These are phyloP conservation scores for Hypoxylon lienhwacheense DNA, from an alignment of 495 filamentous ascomycete genomes.

Conservation along the genomic window DNA sequence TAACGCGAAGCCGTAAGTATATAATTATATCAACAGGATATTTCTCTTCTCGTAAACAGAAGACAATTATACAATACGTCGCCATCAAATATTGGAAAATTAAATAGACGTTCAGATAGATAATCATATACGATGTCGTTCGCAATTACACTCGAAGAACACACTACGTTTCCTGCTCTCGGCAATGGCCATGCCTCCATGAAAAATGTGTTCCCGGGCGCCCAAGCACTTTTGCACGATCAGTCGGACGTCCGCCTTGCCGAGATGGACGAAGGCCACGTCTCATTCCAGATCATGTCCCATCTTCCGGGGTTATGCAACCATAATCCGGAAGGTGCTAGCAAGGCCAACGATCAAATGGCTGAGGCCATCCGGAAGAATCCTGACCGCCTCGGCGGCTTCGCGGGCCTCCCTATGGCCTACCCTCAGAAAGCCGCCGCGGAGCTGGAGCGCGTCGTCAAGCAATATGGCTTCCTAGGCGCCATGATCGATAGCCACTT, in stretches of 20 bases:
- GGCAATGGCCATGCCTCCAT: constrained; percentile 25
- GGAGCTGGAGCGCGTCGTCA: constrained; percentile 52
- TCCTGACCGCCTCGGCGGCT: constrained; percentile 54
- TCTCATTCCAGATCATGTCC: constrained; percentile 61
- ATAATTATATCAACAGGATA: not conserved
- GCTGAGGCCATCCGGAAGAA: constrained; percentile 48
- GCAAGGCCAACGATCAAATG: constrained; percentile 57
- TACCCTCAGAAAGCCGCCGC: constrained; percentile 48
- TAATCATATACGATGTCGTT: constrained; percentile 7
- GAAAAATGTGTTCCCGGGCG: constrained; percentile 33
- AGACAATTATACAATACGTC: too few species aligned
- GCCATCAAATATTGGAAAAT: too few species aligned
- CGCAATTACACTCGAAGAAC: constrained; percentile 62
- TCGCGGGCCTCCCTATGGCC: constrained; percentile 57
- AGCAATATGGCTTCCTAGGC: constrained; percentile 55
- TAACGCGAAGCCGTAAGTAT: not conserved
- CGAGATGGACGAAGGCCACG: constrained; percentile 54
- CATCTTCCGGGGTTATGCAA: constrained; percentile 47
- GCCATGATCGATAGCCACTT: constrained; percentile 59
- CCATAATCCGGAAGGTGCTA: constrained; percentile 42
- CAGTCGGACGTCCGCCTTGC: constrained; percentile 49
- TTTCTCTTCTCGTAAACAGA: too few species aligned
- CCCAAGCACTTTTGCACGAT: constrained; percentile 41
- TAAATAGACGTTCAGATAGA: too few species aligned
- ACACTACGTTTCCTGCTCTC: constrained; percentile 50